Evolutionary conservation across 2,329 filamentous ascomycete genomes (phyloP).

Genomic region (Diaporthe sp.): DNA sequence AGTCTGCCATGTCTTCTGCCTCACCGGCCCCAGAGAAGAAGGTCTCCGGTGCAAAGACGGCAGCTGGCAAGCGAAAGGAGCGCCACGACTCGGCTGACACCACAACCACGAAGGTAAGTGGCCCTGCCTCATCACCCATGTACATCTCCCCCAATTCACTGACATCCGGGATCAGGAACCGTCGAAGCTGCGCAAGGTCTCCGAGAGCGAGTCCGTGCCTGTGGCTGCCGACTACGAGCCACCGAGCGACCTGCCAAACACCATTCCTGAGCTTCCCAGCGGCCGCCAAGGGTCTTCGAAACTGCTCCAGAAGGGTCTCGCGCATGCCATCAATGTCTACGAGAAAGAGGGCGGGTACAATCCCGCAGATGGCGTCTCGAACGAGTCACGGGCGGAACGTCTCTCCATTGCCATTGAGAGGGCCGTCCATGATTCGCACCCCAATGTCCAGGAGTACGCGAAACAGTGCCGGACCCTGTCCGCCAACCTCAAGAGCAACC

Average conservation of each 20-base stretch:
- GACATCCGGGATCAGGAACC: constrained; percentile 52
- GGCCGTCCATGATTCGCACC: constrained; percentile 70
- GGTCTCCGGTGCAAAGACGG: constrained; percentile 51
- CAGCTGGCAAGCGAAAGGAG: constrained; percentile 67
- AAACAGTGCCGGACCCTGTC: constrained; percentile 81
- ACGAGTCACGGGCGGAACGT: constrained; percentile 75
- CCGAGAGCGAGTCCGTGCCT: constrained; percentile 61
- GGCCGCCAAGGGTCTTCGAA: constrained; percentile 78
- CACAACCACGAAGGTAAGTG: constrained; percentile 61
- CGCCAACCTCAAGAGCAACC: constrained; percentile 92
- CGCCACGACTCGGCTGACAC: constrained; percentile 69
- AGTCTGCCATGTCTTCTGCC: constrained; percentile 54
- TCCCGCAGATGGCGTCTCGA: constrained; percentile 73
- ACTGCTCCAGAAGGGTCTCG: constrained; percentile 78
- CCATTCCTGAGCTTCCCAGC: constrained; percentile 69
- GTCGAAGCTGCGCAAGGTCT: constrained; percentile 68
- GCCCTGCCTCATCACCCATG: neutral
- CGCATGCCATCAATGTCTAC: constrained; percentile 74
- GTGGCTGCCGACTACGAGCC: constrained; percentile 58
- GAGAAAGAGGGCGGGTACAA: constrained; percentile 75
- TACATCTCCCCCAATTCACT: neutral
- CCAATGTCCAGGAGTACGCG: constrained; percentile 65
- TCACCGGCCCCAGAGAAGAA: constrained; percentile 60
- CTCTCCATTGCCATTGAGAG: constrained; percentile 87
- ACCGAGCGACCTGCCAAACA: constrained; percentile 65